These are phyloP conservation scores for Corniculantispora saksenae DNA, from an alignment of 2,329 filamentous ascomycete species.

Conservation along the genomic window DNA sequence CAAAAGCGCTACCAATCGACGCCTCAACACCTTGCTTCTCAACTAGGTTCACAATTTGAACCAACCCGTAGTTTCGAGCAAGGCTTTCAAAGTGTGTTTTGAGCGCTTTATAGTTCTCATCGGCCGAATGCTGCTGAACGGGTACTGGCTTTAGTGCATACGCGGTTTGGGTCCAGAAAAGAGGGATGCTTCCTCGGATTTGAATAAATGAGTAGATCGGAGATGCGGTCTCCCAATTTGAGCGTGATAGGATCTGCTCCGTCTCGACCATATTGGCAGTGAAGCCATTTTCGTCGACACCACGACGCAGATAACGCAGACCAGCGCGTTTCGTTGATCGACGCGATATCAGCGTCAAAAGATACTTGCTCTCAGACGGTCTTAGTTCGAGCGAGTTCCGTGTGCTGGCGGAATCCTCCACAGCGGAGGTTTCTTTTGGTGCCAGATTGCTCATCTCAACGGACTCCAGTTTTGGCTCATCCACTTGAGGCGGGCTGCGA, in stretches of 20 bases:
- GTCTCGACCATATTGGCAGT: slow-evolving; percentile 92
- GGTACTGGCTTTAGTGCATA: slow-evolving; percentile 91
- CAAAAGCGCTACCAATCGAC: slow-evolving; percentile 76
- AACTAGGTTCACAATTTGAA: slow-evolving; percentile 82
- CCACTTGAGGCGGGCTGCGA: slow-evolving; percentile 55
- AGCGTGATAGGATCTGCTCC: slow-evolving; percentile 82
- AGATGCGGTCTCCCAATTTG: slow-evolving; percentile 60
- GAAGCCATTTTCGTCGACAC: slow-evolving; percentile 85
- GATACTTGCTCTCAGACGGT: slow-evolving; percentile 58
- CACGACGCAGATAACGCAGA: slow-evolving; percentile 84
- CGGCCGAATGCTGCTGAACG: slow-evolving; percentile 75
- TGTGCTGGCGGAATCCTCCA: slow-evolving; percentile 22
- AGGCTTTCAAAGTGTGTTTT: slow-evolving; percentile 76
- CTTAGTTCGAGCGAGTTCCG: slow-evolving; percentile 43
- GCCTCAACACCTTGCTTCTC: slow-evolving; percentile 85
- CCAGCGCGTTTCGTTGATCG: slow-evolving; percentile 84
- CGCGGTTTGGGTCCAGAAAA: slow-evolving; percentile 93
- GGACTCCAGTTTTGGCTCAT: slow-evolving; percentile 47
- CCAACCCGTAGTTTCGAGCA: slow-evolving; percentile 66
- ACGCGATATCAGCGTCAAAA: slow-evolving; percentile 90
- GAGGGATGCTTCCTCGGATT: slow-evolving; percentile 83
- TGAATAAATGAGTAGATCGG: slow-evolving; percentile 85
- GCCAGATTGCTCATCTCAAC: slow-evolving; percentile 47
- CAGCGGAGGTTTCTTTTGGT: slow-evolving; percentile 24
- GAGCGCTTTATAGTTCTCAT: slow-evolving; percentile 78